Conservation (phyloP, 352 stramenopile genomes). For the Globisporangium spinosum region DNA sequence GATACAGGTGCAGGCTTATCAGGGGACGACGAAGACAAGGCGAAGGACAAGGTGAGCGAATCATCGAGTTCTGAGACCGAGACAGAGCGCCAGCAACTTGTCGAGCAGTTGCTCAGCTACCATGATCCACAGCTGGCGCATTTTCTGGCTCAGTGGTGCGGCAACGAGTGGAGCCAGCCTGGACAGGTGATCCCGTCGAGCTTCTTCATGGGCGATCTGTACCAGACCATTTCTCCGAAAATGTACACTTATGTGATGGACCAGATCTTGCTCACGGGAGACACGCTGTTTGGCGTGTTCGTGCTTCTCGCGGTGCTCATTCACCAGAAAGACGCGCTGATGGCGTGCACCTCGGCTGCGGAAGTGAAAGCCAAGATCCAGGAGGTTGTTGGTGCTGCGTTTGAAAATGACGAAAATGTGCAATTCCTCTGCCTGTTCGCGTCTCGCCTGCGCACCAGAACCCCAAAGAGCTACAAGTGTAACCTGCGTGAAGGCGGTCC, state of each 20-base stretch:
- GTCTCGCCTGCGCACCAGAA: constrained; percentile 52
- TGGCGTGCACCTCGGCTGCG: constrained; percentile 26
- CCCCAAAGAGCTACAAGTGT: constrained; percentile 63
- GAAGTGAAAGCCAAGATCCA: constrained; percentile 43
- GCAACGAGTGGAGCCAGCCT: constrained; percentile 60
- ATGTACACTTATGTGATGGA: constrained; percentile 76
- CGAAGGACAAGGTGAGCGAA: constrained; percentile 15
- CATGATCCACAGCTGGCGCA: constrained; percentile 66
- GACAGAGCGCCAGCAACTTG: constrained; percentile 55
- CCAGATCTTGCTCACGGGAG: constrained; percentile 68
- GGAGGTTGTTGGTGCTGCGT: constrained; percentile 29
- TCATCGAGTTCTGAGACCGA: constrained; percentile 6
- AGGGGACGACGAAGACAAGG: constrained; percentile 23
- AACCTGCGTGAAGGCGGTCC: constrained; percentile 35
- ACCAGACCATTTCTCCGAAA: constrained; percentile 52
- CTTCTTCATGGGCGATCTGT: constrained; percentile 66
- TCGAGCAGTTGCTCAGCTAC: constrained; percentile 72
- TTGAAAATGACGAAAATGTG: constrained; percentile 37
- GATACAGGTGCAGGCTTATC: neutral
- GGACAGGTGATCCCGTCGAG: constrained; percentile 47
- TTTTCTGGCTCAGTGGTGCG: constrained; percentile 69
- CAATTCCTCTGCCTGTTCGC: constrained; percentile 64
- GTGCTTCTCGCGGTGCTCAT: constrained; percentile 61
- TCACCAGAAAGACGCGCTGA: constrained; percentile 37
- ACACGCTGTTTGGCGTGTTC: constrained; percentile 71